These are phyloP conservation scores for Paspalum vaginatum DNA, from an alignment of 176 grass and related monocot species.

Conservation along the genomic window DNA sequence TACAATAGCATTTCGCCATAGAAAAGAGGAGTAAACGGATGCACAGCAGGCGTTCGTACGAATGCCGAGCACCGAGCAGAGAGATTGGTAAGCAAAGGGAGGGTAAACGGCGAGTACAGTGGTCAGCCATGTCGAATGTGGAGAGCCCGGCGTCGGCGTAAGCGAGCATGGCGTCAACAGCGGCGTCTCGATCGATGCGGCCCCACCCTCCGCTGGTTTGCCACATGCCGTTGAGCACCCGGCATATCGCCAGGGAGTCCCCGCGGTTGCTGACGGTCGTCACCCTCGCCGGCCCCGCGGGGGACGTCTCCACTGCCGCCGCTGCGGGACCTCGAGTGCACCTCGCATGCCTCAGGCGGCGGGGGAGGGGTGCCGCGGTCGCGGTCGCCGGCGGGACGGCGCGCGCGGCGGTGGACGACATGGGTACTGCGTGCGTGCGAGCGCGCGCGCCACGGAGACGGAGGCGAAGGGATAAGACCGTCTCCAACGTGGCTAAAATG, in stretches of 20 bases:
- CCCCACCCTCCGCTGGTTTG: conserved; percentile 93
- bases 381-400: conserved; percentile 21
- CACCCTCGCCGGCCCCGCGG: conserved; percentile 41
- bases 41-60: conserved; percentile 3
- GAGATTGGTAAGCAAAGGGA: neutral
- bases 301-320: conserved; percentile 19
- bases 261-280: conserved; percentile 50
- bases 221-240: conserved; percentile 98
- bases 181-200: conserved; percentile 77
- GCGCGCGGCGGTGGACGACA: conserved; percentile 45
- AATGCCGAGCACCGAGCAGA: neutral
- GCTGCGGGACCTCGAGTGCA: conserved; percentile 24
- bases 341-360: conserved; percentile 14
- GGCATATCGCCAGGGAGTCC: conserved; percentile 79
- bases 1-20: neutral
- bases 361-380: neutral
- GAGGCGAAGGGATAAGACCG: conserved; percentile 15
- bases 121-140: conserved; percentile 97
- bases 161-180: conserved; percentile 83
- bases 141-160: conserved; percentile 79
- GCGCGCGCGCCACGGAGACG: neutral
- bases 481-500: too few relatives aligned
- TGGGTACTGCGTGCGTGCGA: conserved; percentile 4
- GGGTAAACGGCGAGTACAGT: conserved; percentile 46
- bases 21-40: neutral